Evolutionary conservation across 2,329 filamentous ascomycete genomes (phyloP), one percentile per base, ranked within the genome.

Genomic region (Fusarium sp.): DNA sequence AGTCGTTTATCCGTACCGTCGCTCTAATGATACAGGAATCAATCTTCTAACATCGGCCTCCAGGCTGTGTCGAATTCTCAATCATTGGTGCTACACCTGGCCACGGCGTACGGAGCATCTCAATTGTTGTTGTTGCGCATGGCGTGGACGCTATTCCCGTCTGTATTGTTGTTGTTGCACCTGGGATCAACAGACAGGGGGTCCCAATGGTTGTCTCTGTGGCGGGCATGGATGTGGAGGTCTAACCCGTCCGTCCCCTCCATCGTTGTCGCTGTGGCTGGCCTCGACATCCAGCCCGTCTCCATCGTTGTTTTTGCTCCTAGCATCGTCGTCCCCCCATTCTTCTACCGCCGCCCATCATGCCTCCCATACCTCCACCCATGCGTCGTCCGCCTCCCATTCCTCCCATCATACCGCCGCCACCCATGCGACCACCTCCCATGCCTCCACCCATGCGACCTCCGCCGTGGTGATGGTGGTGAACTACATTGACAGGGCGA

Each of bases 381-480:
- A 54, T 47, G 12, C 36, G 52, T 42, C 52, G 24, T 17, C 64
- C 64, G 3, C 66, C 65, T 7, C 66, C 66, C 66, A 69, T 69
- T 28, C 64, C 56, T 8, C 66, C 66, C 66, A 69, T 63, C 20
- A 56, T 58, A n/a, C 50, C 28, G 11, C 65, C 66, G 8, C 66
- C 66, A 4, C 65, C 65, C 57, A 63, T 69, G 24, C 66, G 22
- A n/a, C 63, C 50, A 8, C 59, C 60, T 11, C 63, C 63, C 47
- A 68, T 67, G 8, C 66, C 48, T 51, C 47, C 47, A 7, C 47
- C 65, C 34, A 63, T n/a, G 10, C 50, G 30, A 18, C 66, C 66
- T 13, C 58, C 58, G 9, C 65, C 66, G 26, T 70, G 65, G 5
- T 69, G 66, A 22, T 69, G 65, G 15, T 69, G 65, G 28, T 69